Percentiles rank a stretch among this genome's conserved stretches.
phyloP scores from a whole-genome alignment of 306 rosid species.

The Canavalia gladiata region DNA sequence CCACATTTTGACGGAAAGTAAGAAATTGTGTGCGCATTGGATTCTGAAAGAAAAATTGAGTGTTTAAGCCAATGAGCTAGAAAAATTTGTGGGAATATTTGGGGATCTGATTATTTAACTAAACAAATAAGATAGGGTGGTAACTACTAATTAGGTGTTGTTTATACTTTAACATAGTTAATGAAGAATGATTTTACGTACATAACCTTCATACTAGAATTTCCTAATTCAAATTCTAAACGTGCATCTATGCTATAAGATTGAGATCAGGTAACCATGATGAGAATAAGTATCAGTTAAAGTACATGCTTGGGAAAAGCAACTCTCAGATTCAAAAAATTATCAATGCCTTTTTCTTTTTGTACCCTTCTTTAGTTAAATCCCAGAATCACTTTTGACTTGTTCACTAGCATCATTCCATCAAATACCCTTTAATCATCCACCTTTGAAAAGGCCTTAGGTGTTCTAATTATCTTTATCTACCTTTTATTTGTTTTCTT shows the following conservation, averaged over 20 bases:
- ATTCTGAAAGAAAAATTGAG: constrained; percentile 44
- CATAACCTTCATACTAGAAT: constrained; percentile 26
- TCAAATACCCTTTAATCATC: constrained; percentile 62
- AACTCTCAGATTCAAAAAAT: constrained; percentile 48
- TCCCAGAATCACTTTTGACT: constrained; percentile 72
- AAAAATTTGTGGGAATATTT: constrained; percentile 60
- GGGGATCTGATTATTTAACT: constrained; percentile 50
- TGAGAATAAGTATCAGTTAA: constrained; percentile 33
- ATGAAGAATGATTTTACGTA: constrained; percentile 59
- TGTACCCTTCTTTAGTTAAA: constrained; percentile 48
- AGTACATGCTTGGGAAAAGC: constrained; percentile 59
- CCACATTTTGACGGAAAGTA: constrained; percentile 64
- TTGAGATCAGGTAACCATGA: not conserved
- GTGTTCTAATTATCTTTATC: constrained; percentile 47
- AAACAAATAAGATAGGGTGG: not conserved
- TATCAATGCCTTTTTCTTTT: constrained; percentile 49
- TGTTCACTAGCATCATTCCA: constrained; percentile 47
- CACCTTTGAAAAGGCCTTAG: constrained; percentile 45
- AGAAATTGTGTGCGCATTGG: constrained; percentile 59
- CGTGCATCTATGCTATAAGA: not conserved
- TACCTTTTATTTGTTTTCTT: not conserved
- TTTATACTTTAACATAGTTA: constrained; percentile 35
- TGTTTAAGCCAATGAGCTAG: constrained; percentile 4
- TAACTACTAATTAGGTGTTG: not conserved
- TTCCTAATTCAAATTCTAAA: constrained; percentile 36